Evolutionary conservation across 225 moss, liverwort and hornwort genomes (phyloP), one percentile per base, ranked within the genome.

Genomic region (Bryoerythrophyllum caledonicum): DNA sequence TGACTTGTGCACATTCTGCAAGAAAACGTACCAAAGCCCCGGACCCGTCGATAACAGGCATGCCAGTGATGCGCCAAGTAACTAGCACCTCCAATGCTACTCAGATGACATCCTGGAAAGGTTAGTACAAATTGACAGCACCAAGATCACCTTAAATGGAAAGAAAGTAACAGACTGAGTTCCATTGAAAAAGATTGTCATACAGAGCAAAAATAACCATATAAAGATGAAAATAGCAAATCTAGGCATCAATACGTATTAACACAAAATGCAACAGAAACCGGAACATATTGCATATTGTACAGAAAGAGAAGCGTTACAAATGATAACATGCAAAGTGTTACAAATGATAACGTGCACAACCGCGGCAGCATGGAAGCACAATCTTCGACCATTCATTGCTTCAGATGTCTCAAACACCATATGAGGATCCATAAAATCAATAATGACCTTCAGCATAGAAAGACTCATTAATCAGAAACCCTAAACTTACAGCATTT

Each of bases 341-440:
- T 95, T 95, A 17, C 95, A 93, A 59, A 99, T 99, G 75, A 95
- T 95, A 78, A 99, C 82, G 55, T 93, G 87, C 63, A 99, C 82
- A 82, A 99, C 88, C 60, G 97, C 87, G 35, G 97, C 94, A 74
- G 97, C 94, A 83, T 99, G 97, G 55, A 86, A 76, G 53, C 84
- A 84, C 55, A 90, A 49, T 25, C 79, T 49, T 78, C 88, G 90
- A 17, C 90, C 86, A 74, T 76, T 72, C 74, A 85, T 93, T 37
- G 80, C 84, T 55, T 86, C 87, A 44, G 91, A 70, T 56, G 90
- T 82, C 80, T 99, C 97, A 79, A 99, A 99, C n/a, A 94, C 95
- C 97, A 99, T 99, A 58, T 95, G 85, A 4, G 86, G 83, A 63
- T 99, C 97, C 85, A 89, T 95, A 62, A 99, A 90, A 83, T 99